Evolutionary conservation across 192 early-diverging fungal species (phyloP), one percentile per base, ranked within the genome.

Genomic region (Coemansia sp.): DNA sequence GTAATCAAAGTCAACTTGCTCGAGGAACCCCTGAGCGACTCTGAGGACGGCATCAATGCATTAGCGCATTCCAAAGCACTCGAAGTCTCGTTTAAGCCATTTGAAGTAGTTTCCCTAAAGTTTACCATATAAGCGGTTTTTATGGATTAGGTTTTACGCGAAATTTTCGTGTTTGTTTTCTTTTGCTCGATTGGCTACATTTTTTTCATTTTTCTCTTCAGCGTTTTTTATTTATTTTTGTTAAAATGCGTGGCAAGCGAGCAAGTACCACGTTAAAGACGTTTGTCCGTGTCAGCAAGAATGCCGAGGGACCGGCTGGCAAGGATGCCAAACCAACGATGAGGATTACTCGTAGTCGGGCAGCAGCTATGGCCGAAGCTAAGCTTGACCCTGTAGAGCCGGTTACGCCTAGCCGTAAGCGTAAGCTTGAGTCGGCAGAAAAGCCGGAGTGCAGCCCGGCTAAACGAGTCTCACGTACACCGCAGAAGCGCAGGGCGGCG

Each of bases 241-340:
- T 26, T 26, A 26, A 45, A 18, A 45, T 45, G 53, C 41, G 41
- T 11, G 53, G 28, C 8, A 53, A 65, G 38, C 48, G 36, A 45
- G 42, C 51, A n/a, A 30, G 58, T 11, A 28, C 34, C 10, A 62
- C 67, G 20, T 50, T 76, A 17, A 76, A 76, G 43, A 40, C 49
- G 44, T 69, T 69, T 70, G 62, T 66, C 1, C 67, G 63, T 30
- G 73, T 76, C 21, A 69, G 73, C 67, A 76, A 76, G 39, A 57
- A 54, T 41, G 61, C 44, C 51, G 62, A 69, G 6, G 62, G 48
- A 0, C 40, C 51, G 0, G 28, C 18, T 17, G 63, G 17, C 38
- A 73, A 73, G 50, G 55, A 41, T 14, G 45, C 32, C 18, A 56
- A 58, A 16, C 51, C 37, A 2, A 43, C 58, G 2, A 43, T 36